Base-by-base conservation (phyloP, 2,329 filamentous ascomycete species). In the Alternaria novae-zelandiae region DNA sequence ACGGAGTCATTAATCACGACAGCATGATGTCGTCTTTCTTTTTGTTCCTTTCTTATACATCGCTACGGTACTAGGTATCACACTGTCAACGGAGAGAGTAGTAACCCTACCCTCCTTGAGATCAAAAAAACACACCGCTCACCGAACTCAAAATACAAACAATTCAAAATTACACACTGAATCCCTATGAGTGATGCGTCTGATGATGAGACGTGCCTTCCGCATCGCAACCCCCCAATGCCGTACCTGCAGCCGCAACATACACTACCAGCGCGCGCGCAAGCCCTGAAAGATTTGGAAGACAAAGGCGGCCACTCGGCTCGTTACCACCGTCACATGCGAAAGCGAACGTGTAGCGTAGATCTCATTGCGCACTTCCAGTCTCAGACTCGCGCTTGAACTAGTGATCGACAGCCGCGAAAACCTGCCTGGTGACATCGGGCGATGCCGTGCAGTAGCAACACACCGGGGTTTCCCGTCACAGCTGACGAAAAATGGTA, bases 21-120 rank as follows among this genome's bases (percentile, higher is more conserved):
- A 51, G 36, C 49, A 32, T 32, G 26, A 21, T 1, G 45, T 32
- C 12, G 28, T 36, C 17, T 32, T 51, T 28, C 26, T 23, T 2
- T 21, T 45, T 45, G 32, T 45, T 21, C 0, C 28, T 51, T 32
- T 36, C n/a, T 51, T 51, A 32, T 32, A 21, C 15, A n/a, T 21
- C 49, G 49, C 49, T 51, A 51, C 28, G 49, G 26, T 51, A 51
- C 49, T 51, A 21, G 49, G 49, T 32, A 51, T 51, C 49, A 51
- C 28, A 51, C 49, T 51, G 28, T 51, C 49, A 51, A 49, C n/a
- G 28, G 49, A 51, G 26, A 21, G 49, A 51, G 45, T 28, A n/a
- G 15, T 49, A 26, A 49, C 23, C 15, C n/a, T 21, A 13, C 12
- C 21, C 49, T 36, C 49, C 30, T 53, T 53, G 49, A 13, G 49